These are phyloP conservation scores for Xylaria sp. DNA, from an alignment of 2,329 filamentous ascomycete species.

Conservation along the genomic window DNA sequence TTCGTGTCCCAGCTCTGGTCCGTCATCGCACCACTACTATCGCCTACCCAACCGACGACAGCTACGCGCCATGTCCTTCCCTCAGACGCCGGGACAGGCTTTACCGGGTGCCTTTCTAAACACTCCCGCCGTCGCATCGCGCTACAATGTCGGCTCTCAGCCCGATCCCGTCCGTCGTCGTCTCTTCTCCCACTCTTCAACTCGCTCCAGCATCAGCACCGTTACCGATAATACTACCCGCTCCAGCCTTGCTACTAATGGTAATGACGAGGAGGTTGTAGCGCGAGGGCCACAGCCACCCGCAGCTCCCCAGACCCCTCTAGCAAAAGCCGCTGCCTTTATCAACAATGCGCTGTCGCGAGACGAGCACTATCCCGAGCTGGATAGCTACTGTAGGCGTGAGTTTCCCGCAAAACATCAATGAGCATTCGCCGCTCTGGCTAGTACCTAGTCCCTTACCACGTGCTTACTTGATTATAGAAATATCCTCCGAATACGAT, in stretches of 20 bases:
- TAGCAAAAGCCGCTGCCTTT: conserved; percentile 83
- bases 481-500: conserved; percentile 92
- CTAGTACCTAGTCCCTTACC: neutral
- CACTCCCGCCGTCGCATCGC: conserved; percentile 73
- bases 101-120: conserved; percentile 81
- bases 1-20: neutral
- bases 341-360: conserved; percentile 82
- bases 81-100: conserved; percentile 73
- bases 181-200: conserved; percentile 56
- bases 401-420: conserved; percentile 57
- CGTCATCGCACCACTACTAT: conserved; percentile 9
- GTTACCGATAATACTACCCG: neutral
- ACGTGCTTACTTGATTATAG: conserved; percentile 59
- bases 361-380: conserved; percentile 85
- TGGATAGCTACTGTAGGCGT: conserved; percentile 92
- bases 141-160: conserved; percentile 57
- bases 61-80: conserved; percentile 62
- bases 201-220: conserved; percentile 21
- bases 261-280: conserved; percentile 40
- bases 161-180: conserved; percentile 63
- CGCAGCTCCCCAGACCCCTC: conserved; percentile 58
- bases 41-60: conserved; percentile 16
- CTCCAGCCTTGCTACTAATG: conserved; percentile 28
- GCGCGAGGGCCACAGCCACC: conserved; percentile 48
- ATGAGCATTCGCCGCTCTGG: neutral